phyloP scores from a whole-genome alignment of 768 basidiomycete genomes.

The Gloeopeniophorella convolvens region DNA sequence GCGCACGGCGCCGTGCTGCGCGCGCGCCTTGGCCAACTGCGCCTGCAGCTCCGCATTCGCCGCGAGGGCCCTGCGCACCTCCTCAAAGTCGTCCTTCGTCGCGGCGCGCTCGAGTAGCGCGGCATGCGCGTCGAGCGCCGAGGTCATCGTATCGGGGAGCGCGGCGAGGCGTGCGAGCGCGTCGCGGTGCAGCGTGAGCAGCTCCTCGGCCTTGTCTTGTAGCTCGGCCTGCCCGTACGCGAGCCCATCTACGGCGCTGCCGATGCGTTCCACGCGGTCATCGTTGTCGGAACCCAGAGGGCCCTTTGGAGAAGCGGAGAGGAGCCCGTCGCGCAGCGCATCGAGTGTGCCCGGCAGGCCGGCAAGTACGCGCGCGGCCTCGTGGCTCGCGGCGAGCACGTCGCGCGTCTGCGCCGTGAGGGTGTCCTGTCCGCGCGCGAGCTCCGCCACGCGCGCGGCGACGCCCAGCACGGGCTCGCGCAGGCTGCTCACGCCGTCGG shows the following conservation, averaged over 20 bases:
- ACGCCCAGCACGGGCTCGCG: constrained; percentile 40
- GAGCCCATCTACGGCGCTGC: constrained; percentile 43
- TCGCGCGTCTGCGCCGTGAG: constrained; percentile 33
- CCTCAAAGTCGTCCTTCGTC: constrained; percentile 59
- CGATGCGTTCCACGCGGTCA: no score
- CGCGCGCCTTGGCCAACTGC: constrained; percentile 70
- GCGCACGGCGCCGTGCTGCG: constrained; percentile 68
- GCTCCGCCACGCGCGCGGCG: constrained; percentile 32
- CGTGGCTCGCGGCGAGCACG: constrained; percentile 35
- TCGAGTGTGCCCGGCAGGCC: constrained; percentile 45
- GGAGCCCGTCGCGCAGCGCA: constrained; percentile 32
- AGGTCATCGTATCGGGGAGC: constrained; percentile 54
- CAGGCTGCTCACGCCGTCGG: constrained; percentile 43
- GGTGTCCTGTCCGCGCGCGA: constrained; percentile 39
- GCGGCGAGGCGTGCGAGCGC: constrained; percentile 46
- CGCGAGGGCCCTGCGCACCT: constrained; percentile 47
- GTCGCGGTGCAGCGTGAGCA: constrained; percentile 45
- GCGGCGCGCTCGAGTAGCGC: constrained; percentile 56
- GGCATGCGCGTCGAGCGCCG: constrained; percentile 48
- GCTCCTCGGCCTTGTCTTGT: constrained; percentile 41
- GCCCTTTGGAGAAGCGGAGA: constrained; percentile 19
- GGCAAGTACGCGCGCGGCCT: constrained; percentile 37
- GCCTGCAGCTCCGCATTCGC: constrained; percentile 63
- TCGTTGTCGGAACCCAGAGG: no score
- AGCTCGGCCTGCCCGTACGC: constrained; percentile 44